A percentile compares a stretch with the other conserved stretches of the same genome.
phyloP scores from a whole-genome alignment of 768 basidiomycete genomes.

The Leccinum subgranulosum region DNA sequence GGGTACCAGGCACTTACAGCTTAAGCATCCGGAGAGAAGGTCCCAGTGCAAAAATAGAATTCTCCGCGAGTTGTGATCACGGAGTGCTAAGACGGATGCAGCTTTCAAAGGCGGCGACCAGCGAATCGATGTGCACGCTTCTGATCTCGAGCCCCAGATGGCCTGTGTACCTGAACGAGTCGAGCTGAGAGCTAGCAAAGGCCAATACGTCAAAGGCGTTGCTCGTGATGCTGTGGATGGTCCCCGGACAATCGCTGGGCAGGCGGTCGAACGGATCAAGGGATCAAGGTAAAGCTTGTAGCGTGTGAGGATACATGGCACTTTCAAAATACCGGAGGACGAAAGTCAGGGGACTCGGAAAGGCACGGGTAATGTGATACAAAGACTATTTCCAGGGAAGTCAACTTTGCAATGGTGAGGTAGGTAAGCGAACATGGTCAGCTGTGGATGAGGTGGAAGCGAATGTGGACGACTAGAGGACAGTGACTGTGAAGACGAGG shows the following conservation, averaged over 20 bases:
- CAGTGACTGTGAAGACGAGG: conserved; percentile 12
- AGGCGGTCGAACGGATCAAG: conserved; percentile 33
- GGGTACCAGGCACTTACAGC: conserved; percentile 35
- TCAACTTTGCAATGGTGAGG: conserved; percentile 27
- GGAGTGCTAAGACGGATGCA: conserved; percentile 34
- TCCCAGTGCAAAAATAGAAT: conserved; percentile 33
- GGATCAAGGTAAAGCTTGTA: conserved; percentile 31
- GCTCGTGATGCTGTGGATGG: conserved; percentile 32
- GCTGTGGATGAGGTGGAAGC: conserved; percentile 19
- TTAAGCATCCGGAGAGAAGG: conserved; percentile 32
- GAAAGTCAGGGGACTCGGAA: conserved; percentile 3
- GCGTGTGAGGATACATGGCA: conserved; percentile 34
- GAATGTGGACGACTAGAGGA: conserved; percentile 21
- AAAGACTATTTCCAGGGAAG: conserved; percentile 30
- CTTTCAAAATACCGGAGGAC: conserved; percentile 30
- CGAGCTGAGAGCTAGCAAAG: conserved; percentile 31
- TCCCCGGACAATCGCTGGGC: conserved; percentile 24
- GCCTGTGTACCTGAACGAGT: conserved; percentile 34
- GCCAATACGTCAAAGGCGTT: conserved; percentile 33
- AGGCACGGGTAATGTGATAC: not conserved
- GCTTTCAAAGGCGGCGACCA: conserved; percentile 29
- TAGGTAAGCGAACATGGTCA: conserved; percentile 12
- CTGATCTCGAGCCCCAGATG: conserved; percentile 38
- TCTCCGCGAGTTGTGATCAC: conserved; percentile 31
- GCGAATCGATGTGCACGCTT: conserved; percentile 31